These are phyloP conservation scores for Huntiella abstrusa DNA, from an alignment of 2,329 filamentous ascomycete genomes.

Conservation along the genomic window DNA sequence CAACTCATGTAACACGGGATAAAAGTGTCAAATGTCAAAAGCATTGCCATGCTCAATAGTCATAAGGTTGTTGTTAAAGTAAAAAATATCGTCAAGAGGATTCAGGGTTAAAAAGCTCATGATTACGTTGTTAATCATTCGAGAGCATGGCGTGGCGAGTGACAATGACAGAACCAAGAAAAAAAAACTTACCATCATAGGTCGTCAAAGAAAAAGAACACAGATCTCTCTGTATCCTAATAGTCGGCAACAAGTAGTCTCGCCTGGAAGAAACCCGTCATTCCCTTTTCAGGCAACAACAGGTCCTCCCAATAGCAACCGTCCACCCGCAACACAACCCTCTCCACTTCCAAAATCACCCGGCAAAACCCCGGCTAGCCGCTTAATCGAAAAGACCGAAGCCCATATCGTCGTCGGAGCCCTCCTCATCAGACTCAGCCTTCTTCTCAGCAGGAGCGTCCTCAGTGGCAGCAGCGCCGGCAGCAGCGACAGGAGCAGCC, in stretches of 20 bases:
- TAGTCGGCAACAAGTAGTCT: too few species aligned
- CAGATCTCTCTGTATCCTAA: too few species aligned
- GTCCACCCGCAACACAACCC: too few species aligned
- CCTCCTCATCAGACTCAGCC: conserved; percentile 48
- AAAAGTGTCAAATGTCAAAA: conserved; percentile 1
- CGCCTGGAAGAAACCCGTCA: too few species aligned
- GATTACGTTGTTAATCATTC: conserved; percentile 37
- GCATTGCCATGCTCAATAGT: conserved; percentile 19
- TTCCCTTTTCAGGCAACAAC: too few species aligned
- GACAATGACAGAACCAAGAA: conserved; percentile 10
- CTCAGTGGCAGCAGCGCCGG: conserved; percentile 30
- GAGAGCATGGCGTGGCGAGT: conserved; percentile 15
- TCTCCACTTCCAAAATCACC: too few species aligned
- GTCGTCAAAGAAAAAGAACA: conserved; percentile 6
- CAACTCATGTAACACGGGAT: background rate
- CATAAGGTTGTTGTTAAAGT: conserved; percentile 37
- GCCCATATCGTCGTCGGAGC: conserved; percentile 21
- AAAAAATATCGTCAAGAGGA: conserved; percentile 33
- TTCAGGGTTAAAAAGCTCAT: conserved; percentile 55
- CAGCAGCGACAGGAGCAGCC: conserved; percentile 51
- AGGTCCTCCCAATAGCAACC: too few species aligned
- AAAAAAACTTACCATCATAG: conserved; percentile 24
- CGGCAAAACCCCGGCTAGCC: background rate
- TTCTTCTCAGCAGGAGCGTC: conserved; percentile 43
- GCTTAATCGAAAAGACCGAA: conserved; percentile 57